Base-by-base conservation (phyloP, 1,284 basidiomycete species). In the Microbotryum scabiosae region DNA sequence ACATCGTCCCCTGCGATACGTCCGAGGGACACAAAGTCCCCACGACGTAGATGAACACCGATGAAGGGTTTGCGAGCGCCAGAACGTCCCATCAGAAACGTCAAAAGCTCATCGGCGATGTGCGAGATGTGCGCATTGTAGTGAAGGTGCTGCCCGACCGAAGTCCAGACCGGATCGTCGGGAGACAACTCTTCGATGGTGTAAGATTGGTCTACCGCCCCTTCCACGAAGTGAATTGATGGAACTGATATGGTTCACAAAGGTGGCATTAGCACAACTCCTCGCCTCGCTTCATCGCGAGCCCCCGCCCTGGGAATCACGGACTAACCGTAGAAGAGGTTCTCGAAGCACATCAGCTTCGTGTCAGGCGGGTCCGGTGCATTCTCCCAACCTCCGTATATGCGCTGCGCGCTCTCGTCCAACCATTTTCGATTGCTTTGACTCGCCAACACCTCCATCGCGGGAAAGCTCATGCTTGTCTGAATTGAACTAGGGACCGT, bases 391-490 rank as follows among this genome's bases (percentile, higher is more conserved):
- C 43, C 28, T 18, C 57, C 61, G 44, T 57, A 63, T 16, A 50
- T 51, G 8, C 51, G 20, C 25, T 46, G 32, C 1, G 61, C 61
- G 36, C 54, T 61, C n/a, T 65, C 52, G 36, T 47, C 51, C 8
- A 67, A 41, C 66, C 66, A 67, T 8, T 51, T 51, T 25, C 56
- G 47, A 32, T 63, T 60, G 51, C 59, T 55, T 44, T 63, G 54
- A n/a, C 25, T 32, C 1, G 49, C 44, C 36, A 67, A 57, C 44
- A 63, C 56, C 46, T 67, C 66, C 50, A 67, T 67, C 20, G 59
- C 64, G n/a, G 66, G 63, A 59, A 67, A 65, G 12, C 63, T 67
- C 57, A 67, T 65, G 28, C 51, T 51, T 28, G 64, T 67, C 52
- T 65, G 61, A 50, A 61, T 61, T 41, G 61, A 63, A 10, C 54